Evolutionary conservation across 1,139 yeast species (phyloP).

Genomic region (Pichia terricola): DNA sequence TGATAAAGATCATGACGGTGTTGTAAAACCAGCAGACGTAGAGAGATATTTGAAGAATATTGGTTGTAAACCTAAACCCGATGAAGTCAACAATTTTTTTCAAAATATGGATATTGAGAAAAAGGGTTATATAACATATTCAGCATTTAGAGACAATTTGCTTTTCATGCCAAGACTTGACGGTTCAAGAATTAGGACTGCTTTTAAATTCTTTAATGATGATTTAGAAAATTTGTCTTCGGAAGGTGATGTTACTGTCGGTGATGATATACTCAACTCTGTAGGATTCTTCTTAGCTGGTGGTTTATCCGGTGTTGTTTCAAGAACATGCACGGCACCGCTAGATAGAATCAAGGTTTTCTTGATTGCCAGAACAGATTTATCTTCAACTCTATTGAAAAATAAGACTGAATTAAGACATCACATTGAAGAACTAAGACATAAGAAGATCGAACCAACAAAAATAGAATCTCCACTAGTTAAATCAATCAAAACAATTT

Average conservation of each 20-base stretch:
- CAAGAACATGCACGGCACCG: conserved; percentile 97
- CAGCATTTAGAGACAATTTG: conserved; percentile 78
- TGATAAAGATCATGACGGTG: conserved; percentile 73
- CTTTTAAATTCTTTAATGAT: conserved; percentile 71
- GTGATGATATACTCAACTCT: conserved; percentile 71
- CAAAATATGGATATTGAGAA: conserved; percentile 48
- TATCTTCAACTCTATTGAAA: conserved; percentile 57
- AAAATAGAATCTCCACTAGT: conserved; percentile 57
- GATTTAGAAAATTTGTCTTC: conserved; percentile 69
- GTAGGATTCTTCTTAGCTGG: conserved; percentile 90
- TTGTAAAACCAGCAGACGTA: conserved; percentile 56
- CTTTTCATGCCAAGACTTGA: conserved; percentile 65
- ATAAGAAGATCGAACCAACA: conserved; percentile 25
- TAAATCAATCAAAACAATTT: conserved; percentile 73
- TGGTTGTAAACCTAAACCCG: conserved; percentile 42
- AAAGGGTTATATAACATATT: conserved; percentile 68
- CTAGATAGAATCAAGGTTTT: conserved; percentile 91
- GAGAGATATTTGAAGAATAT: conserved; percentile 50
- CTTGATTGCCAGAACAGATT: conserved; percentile 82
- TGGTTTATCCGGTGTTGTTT: conserved; percentile 89
- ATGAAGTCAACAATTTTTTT: conserved; percentile 51
- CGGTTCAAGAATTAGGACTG: conserved; percentile 56
- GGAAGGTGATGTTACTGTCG: conserved; percentile 85
- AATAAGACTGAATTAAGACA: conserved; percentile 41
- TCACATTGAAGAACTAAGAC: conserved; percentile 27